These are phyloP conservation scores for Lipomyces yamanashiensis DNA, from an alignment of 805 yeast species.

Conservation along the genomic window DNA sequence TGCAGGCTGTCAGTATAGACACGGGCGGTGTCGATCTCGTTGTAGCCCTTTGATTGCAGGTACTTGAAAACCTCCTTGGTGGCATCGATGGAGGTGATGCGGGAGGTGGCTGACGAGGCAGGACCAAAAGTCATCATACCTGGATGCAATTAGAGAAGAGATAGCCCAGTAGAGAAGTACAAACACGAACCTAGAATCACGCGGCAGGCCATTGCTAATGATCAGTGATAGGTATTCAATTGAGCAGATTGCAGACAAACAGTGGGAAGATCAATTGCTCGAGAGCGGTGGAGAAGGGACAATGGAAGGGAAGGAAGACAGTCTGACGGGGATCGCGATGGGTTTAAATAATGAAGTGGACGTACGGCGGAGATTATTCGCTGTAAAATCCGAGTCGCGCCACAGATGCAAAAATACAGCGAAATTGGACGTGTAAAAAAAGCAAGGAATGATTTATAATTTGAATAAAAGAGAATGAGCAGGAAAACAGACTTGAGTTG, in stretches of 20 bases:
- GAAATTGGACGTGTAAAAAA: too few relatives aligned
- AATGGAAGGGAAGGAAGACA: background rate
- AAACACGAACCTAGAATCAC: background rate
- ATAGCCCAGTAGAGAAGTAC: background rate
- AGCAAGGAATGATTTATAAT: too few relatives aligned
- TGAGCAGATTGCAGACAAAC: background rate
- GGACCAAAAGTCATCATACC: slow-evolving; percentile 34
- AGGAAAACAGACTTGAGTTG: too few relatives aligned
- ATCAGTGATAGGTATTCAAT: background rate
- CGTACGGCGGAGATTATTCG: background rate
- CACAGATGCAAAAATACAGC: background rate
- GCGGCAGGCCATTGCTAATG: slow-evolving; percentile 1
- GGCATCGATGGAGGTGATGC: slow-evolving; percentile 22
- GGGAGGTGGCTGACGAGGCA: slow-evolving; percentile 20
- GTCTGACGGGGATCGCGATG: background rate
- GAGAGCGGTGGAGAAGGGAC: background rate
- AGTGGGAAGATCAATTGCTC: background rate
- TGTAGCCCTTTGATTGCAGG: slow-evolving; percentile 35
- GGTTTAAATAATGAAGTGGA: background rate
- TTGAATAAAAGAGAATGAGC: too few relatives aligned
- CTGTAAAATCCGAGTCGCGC: background rate
- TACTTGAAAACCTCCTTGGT: slow-evolving; percentile 23
- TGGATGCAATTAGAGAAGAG: background rate
- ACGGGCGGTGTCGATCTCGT: slow-evolving; percentile 42
- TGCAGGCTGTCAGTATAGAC: slow-evolving; percentile 38